These are phyloP conservation scores for Lepiota subincarnata DNA, from an alignment of 768 basidiomycete species.

Conservation along the genomic window DNA sequence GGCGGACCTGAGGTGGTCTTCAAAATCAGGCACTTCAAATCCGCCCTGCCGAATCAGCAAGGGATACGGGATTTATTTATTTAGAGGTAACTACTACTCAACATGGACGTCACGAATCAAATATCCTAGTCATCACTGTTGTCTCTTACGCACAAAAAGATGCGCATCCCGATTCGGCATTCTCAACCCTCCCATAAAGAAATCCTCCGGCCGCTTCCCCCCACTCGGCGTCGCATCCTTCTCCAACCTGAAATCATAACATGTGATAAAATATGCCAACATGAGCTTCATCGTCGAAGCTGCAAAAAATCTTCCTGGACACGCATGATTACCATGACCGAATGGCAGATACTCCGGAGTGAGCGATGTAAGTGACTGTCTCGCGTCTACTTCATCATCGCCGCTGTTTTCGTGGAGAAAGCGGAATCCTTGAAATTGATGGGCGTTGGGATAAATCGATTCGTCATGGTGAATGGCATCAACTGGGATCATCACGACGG, in stretches of 20 bases:
- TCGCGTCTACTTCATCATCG: slow-evolving; percentile 19
- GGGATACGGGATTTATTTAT: too few species aligned
- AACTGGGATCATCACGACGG: slow-evolving; percentile 26
- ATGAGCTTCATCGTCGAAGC: slow-evolving; percentile 13
- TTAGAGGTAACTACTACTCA: too few species aligned
- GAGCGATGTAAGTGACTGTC: slow-evolving; percentile 18
- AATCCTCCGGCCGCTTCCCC: slow-evolving; percentile 5
- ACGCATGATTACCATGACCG: slow-evolving; percentile 31
- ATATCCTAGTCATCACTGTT: too few species aligned
- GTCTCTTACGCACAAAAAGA: slow-evolving; percentile 11
- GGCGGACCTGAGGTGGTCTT: too few species aligned
- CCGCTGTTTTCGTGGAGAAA: slow-evolving; percentile 25
- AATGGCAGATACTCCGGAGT: slow-evolving; percentile 28
- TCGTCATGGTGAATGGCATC: slow-evolving; percentile 26
- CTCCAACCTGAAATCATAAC: slow-evolving; percentile 15
- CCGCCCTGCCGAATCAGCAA: too few species aligned
- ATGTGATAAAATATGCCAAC: slow-evolving; percentile 8
- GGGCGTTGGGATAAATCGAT: slow-evolving; percentile 27
- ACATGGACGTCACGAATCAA: too few species aligned
- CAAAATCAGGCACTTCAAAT: too few species aligned
- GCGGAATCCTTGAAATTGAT: slow-evolving; percentile 39
- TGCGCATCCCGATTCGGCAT: slow-evolving; percentile 11
- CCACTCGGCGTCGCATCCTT: not conserved
- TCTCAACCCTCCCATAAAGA: slow-evolving; percentile 9
- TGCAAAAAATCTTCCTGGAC: slow-evolving; percentile 22